These are phyloP conservation scores for Hypoxylon sp. DNA, from an alignment of 2,329 filamentous ascomycete species.

Conservation along the genomic window DNA sequence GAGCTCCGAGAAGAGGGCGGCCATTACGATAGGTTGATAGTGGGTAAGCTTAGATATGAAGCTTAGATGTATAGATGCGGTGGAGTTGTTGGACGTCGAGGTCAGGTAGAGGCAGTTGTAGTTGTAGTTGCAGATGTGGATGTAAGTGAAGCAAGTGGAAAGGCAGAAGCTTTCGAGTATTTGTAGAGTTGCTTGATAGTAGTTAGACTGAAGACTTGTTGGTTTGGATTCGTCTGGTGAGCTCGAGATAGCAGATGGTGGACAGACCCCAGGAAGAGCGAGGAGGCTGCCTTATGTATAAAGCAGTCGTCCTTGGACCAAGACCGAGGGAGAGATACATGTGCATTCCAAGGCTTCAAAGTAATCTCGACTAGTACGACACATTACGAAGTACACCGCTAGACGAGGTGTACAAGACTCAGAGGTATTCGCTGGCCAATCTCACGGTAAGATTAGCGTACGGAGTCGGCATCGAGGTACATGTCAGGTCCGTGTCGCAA, in stretches of 20 bases:
- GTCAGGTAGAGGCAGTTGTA: slow-evolving; percentile 1
- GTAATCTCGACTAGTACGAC: slow-evolving; percentile 37
- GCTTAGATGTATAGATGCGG: slow-evolving; percentile 10
- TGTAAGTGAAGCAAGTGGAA: not conserved
- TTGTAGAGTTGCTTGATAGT: slow-evolving; percentile 11
- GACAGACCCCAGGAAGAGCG: slow-evolving; percentile 36
- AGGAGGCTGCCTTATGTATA: slow-evolving; percentile 45
- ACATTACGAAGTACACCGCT: slow-evolving; percentile 44
- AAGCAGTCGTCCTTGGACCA: slow-evolving; percentile 38
- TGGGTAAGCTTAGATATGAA: slow-evolving; percentile 13
- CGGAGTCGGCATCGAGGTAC: slow-evolving; percentile 37
- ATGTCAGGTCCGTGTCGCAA: slow-evolving; percentile 32
- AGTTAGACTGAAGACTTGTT: slow-evolving; percentile 25
- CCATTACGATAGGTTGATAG: slow-evolving; percentile 41
- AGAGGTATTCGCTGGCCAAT: slow-evolving; percentile 37
- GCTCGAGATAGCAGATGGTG: slow-evolving; percentile 25
- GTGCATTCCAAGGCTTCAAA: slow-evolving; percentile 28
- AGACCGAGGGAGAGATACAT: slow-evolving; percentile 39
- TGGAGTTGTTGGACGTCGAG: not conserved
- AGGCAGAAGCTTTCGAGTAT: slow-evolving; percentile 12
- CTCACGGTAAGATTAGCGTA: slow-evolving; percentile 34
- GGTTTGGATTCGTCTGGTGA: slow-evolving; percentile 39
- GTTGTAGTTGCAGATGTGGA: too few species aligned
- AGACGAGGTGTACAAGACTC: slow-evolving; percentile 36
- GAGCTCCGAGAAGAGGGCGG: slow-evolving; percentile 43